These are phyloP conservation scores for Zasmidium angulare DNA, from an alignment of 2,329 filamentous ascomycete genomes.

Conservation along the genomic window DNA sequence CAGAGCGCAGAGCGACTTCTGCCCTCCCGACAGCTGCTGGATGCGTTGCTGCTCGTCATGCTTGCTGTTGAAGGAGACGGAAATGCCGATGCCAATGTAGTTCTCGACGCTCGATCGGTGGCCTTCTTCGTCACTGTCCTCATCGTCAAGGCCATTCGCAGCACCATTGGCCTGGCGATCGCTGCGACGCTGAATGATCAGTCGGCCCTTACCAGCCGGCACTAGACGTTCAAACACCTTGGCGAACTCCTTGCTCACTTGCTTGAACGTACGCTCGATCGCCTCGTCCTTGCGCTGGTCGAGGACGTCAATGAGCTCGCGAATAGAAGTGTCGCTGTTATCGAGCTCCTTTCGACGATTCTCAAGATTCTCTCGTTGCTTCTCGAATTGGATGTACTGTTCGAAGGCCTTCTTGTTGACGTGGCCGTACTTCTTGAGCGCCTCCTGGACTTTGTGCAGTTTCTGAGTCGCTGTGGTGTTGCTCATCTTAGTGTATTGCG, in stretches of 20 bases:
- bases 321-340: constrained; percentile 80
- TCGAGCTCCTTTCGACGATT: constrained; percentile 85
- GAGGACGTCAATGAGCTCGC: constrained; percentile 86
- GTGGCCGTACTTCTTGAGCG: constrained; percentile 92
- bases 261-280: constrained; percentile 97
- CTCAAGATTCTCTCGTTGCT: constrained; percentile 81
- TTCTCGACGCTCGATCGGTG: constrained; percentile 69
- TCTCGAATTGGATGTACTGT: constrained; percentile 96
- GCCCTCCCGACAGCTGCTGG: constrained; percentile 92
- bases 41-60: constrained; percentile 98
- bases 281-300: constrained; percentile 97
- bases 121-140: constrained; percentile 56
- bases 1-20: constrained; percentile 94
- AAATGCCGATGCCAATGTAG: constrained; percentile 94
- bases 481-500: constrained; percentile 75
- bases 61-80: constrained; percentile 97
- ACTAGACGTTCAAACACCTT: constrained; percentile 94
- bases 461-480: constrained; percentile 65
- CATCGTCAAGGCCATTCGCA: constrained; percentile 53
- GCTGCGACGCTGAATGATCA: constrained; percentile 88
- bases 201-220: constrained; percentile 83
- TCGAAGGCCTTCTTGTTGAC: constrained; percentile 99
- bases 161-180: constrained; percentile 59
- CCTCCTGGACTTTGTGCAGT: constrained; percentile 87
- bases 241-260: constrained; percentile 90